These are phyloP conservation scores for Cladosporium sp. DNA, from an alignment of 2,329 filamentous ascomycete genomes.

Conservation along the genomic window DNA sequence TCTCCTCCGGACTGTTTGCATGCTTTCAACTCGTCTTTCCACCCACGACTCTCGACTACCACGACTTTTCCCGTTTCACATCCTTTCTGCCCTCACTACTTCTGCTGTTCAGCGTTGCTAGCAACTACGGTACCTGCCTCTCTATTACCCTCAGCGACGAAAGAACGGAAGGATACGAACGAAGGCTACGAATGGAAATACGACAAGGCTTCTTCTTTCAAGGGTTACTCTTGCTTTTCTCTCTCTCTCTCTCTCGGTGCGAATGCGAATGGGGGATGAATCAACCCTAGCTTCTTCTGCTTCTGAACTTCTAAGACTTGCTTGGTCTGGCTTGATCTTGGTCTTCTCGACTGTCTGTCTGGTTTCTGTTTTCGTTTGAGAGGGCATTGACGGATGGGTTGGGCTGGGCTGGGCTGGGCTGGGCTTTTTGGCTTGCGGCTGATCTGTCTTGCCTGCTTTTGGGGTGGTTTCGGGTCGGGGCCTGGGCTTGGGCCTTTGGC, in stretches of 20 bases:
- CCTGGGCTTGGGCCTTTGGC: too few species aligned
- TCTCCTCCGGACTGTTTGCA: slow-evolving; percentile 6
- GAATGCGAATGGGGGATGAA: neutral
- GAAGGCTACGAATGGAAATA: slow-evolving; percentile 1
- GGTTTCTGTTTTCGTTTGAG: too few species aligned
- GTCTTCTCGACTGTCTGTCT: too few species aligned
- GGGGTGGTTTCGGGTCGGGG: too few species aligned
- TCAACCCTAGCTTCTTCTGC: too few species aligned
- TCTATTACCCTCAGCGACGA: slow-evolving; percentile 2
- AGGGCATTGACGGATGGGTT: too few species aligned
- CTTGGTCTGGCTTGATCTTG: too few species aligned
- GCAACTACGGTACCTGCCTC: neutral
- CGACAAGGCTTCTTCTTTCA: too few species aligned
- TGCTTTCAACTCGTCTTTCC: slow-evolving; percentile 5
- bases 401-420: too few species aligned
- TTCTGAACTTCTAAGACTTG: too few species aligned
- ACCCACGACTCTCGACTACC: neutral
- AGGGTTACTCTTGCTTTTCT: neutral
- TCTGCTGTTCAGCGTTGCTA: slow-evolving; percentile 9
- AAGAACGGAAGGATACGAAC: slow-evolving; percentile 4
- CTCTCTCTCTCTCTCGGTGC: neutral
- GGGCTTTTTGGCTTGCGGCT: too few species aligned
- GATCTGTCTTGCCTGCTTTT: too few species aligned
- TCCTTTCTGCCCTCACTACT: slow-evolving; percentile 8
- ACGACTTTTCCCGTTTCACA: slow-evolving; percentile 6